Conservation (phyloP, 2,329 filamentous ascomycete genomes). For the Metarhizium brunneum region DNA sequence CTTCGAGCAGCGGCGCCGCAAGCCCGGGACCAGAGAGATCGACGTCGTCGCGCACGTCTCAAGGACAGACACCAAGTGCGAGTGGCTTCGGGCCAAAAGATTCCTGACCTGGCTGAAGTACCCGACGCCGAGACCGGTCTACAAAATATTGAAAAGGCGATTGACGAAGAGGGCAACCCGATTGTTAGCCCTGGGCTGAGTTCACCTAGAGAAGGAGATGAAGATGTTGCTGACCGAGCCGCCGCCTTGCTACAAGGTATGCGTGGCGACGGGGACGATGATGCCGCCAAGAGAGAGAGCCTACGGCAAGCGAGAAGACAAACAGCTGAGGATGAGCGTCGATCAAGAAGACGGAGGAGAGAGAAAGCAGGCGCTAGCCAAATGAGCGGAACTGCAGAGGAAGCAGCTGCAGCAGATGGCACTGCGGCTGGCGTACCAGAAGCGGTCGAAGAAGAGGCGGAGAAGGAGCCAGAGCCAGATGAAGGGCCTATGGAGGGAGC, state of each 20-base stretch:
- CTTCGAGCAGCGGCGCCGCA: slow-evolving; percentile 87
- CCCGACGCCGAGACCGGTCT: slow-evolving; percentile 41
- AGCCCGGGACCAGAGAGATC: slow-evolving; percentile 78
- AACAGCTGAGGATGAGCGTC: slow-evolving; percentile 71
- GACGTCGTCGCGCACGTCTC: slow-evolving; percentile 74
- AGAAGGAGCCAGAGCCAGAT: neutral
- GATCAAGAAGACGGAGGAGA: slow-evolving; percentile 55
- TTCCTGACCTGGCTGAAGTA: slow-evolving; percentile 60
- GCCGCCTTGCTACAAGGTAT: slow-evolving; percentile 78
- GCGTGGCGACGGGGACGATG: slow-evolving; percentile 52
- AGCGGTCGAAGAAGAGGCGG: slow-evolving; percentile 6
- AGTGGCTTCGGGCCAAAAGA: slow-evolving; percentile 78
- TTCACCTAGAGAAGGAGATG: slow-evolving; percentile 38
- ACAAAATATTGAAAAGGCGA: slow-evolving; percentile 24
- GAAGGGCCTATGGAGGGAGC: slow-evolving; percentile 1
- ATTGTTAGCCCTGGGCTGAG: slow-evolving; percentile 40
- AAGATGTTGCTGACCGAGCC: slow-evolving; percentile 79
- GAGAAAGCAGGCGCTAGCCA: slow-evolving; percentile 42
- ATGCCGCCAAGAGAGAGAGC: slow-evolving; percentile 44
- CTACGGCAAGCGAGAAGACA: slow-evolving; percentile 55
- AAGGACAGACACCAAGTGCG: slow-evolving; percentile 88
- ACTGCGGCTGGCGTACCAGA: slow-evolving; percentile 4
- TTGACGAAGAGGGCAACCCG: slow-evolving; percentile 37
- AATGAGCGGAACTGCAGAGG: slow-evolving; percentile 15
- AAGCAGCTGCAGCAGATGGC: slow-evolving; percentile 9